These are phyloP conservation scores for Vanrija humicola DNA, from an alignment of 1,284 basidiomycete genomes.

Conservation along the genomic window DNA sequence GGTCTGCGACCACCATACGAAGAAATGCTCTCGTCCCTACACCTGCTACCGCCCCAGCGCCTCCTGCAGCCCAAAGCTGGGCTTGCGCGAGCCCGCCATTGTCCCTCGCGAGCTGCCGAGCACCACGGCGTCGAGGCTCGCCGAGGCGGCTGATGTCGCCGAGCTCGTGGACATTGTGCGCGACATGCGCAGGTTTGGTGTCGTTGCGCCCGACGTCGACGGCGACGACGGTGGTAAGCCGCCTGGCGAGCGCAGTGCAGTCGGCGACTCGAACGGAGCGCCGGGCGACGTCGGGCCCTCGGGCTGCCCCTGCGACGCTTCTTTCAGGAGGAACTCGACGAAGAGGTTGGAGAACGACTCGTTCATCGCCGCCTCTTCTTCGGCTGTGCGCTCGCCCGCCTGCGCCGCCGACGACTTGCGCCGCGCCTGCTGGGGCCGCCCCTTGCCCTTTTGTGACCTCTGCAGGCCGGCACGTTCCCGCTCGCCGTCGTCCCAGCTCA, in stretches of 20 bases:
- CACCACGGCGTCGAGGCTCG: not conserved
- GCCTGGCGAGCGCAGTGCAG: not conserved
- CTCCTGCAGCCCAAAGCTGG: constrained; percentile 15
- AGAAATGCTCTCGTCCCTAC: not conserved
- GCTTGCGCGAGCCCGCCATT: not conserved
- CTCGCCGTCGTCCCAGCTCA: constrained; percentile 86
- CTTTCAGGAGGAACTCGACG: constrained; percentile 91
- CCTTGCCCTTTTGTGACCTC: constrained; percentile 44
- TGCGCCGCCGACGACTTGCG: constrained; percentile 66
- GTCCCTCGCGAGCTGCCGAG: not conserved
- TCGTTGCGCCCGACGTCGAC: constrained; percentile 8
- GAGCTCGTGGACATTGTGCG: not conserved
- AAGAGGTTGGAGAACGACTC: constrained; percentile 88
- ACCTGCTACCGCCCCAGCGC: constrained; percentile 6
- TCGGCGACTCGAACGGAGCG: not conserved
- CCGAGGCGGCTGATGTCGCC: not conserved
- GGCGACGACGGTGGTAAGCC: not conserved
- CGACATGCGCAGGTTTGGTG: constrained; percentile 1
- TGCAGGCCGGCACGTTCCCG: constrained; percentile 86
- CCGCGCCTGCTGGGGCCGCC: constrained; percentile 30
- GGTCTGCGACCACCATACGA: too few species aligned
- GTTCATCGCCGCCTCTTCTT: constrained; percentile 48
- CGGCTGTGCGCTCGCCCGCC: constrained; percentile 48
- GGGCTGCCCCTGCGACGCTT: constrained; percentile 57
- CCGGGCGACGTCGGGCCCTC: not conserved